Evolutionary conservation across 2,329 filamentous ascomycete species (phyloP).

Genomic region (Stagonosporopsis rhizophila): DNA sequence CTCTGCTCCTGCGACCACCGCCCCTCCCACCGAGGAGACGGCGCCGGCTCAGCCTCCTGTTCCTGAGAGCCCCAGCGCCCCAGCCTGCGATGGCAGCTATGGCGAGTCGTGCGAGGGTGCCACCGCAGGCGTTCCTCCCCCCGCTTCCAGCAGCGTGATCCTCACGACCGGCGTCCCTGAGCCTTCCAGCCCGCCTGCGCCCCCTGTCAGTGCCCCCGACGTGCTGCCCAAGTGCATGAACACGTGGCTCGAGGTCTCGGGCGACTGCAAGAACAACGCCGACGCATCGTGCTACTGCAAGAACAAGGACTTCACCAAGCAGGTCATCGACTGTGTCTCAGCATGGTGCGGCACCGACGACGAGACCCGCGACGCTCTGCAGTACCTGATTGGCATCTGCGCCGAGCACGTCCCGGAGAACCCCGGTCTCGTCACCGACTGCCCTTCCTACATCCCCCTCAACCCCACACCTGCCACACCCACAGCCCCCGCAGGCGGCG

Average conservation of each 20-base stretch:
- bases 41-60: background rate
- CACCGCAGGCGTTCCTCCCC: conserved; percentile 13
- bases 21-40: conserved; percentile 16
- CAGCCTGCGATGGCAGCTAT: conserved; percentile 19
- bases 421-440: conserved; percentile 82
- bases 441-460: conserved; percentile 65
- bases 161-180: conserved; percentile 24
- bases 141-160: conserved; percentile 14
- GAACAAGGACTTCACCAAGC: conserved; percentile 74
- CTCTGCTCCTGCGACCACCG: conserved; percentile 23
- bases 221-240: conserved; percentile 89
- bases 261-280: conserved; percentile 82
- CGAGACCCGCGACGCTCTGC: conserved; percentile 73
- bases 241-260: conserved; percentile 76
- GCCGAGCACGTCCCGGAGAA: conserved; percentile 75
- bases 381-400: conserved; percentile 92
- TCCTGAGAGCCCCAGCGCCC: conserved; percentile 4
- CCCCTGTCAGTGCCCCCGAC: conserved; percentile 60
- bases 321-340: conserved; percentile 81
- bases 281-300: conserved; percentile 89
- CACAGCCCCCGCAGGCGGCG: conserved; percentile 25
- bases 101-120: conserved; percentile 27
- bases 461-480: conserved; percentile 31
- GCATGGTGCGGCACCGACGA: conserved; percentile 71
- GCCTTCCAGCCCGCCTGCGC: conserved; percentile 33